Evolutionary conservation across 1,139 yeast genomes (phyloP), one percentile per base, ranked within the genome.

Genomic region (Pichia sp.): DNA sequence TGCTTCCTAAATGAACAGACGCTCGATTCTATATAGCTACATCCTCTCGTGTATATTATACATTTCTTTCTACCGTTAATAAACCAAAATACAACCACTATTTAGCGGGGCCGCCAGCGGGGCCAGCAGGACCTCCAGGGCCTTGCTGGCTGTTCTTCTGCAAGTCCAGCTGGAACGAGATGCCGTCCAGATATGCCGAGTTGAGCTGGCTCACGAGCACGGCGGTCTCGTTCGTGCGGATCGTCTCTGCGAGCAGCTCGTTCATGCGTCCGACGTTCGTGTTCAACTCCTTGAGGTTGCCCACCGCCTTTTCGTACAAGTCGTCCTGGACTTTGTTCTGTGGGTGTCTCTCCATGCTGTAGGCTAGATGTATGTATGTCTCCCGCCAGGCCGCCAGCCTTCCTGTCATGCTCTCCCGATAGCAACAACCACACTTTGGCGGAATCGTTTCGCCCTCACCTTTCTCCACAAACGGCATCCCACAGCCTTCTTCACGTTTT

Each of bases 251-350:
- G 41, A 87, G 70, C 13, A 81, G 74, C 54, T 76, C 72, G 68
- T 89, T 90, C 64, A 89, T 75, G 7, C 56, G 55, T 7, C 52
- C 58, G n/a, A 67, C 56, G 44, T 62, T 65, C 7, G 49, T 55
- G 45, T 64, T 65, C 16, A 67, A 50, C 26, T 61, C 63, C 2
- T 62, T 55, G 62, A 88, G 82, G 62, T 88, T 88, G 67, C 80
- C 82, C 54, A 87, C 83, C 41, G 90, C 87, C 60, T 97, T 81
- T 29, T 90, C 80, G 56, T 88, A 75, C 45, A 90, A 75, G 16
- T 90, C 90, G 59, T 82, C 85, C 65, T 90, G 97, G 8, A 83
- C 88, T 66, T 87, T 89, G 64, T 88, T 95, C 66, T 90, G 95
- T 3, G 97, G 97, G 64, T 90, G 90, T 71, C 58, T 57, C 4